A percentile compares a stretch with the other conserved stretches of the same genome.
phyloP scores from a whole-genome alignment of 2,329 filamentous ascomycete genomes.

The Penicillium sp. region DNA sequence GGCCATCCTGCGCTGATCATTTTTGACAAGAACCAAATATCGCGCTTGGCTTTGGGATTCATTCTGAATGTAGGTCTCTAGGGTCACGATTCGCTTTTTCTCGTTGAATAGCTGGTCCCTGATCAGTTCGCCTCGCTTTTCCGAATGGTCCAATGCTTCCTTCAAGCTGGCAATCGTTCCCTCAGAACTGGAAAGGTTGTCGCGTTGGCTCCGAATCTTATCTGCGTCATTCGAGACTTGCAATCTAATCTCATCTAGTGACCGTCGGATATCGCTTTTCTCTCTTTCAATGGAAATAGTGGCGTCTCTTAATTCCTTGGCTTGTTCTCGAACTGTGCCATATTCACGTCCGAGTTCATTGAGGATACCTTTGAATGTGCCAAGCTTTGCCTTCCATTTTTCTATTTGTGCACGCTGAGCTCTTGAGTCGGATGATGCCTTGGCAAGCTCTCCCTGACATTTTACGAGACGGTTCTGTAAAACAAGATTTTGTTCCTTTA shows the following conservation, averaged over 20 bases:
- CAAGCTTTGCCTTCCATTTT: slow-evolving; percentile 37
- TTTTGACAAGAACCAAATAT: slow-evolving; percentile 21
- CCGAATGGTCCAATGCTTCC: slow-evolving; percentile 25
- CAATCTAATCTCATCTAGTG: slow-evolving; percentile 27
- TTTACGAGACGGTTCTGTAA: slow-evolving; percentile 27
- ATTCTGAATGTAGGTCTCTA: slow-evolving; percentile 37
- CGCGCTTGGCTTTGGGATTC: slow-evolving; percentile 23
- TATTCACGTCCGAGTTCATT: slow-evolving; percentile 37
- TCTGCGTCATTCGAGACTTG: slow-evolving; percentile 19
- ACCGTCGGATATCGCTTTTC: slow-evolving; percentile 22
- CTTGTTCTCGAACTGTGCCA: slow-evolving; percentile 32
- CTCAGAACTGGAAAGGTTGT: slow-evolving; percentile 20
- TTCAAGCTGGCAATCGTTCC: slow-evolving; percentile 22
- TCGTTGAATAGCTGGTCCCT: slow-evolving; percentile 30
- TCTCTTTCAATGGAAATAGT: slow-evolving; percentile 27
- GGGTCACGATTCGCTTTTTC: slow-evolving; percentile 26
- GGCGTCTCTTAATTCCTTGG: slow-evolving; percentile 28
- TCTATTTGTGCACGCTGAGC: slow-evolving; percentile 27
- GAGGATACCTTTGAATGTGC: slow-evolving; percentile 33
- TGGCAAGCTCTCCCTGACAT: slow-evolving; percentile 19
- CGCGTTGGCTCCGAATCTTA: slow-evolving; percentile 19
- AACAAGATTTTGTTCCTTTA: slow-evolving; percentile 31
- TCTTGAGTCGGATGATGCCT: slow-evolving; percentile 22
- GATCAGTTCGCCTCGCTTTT: slow-evolving; percentile 19
- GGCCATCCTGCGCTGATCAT: slow-evolving; percentile 26